These are phyloP conservation scores for Pilatotrama ljubarskyi DNA, from an alignment of 768 basidiomycete genomes.

Conservation along the genomic window DNA sequence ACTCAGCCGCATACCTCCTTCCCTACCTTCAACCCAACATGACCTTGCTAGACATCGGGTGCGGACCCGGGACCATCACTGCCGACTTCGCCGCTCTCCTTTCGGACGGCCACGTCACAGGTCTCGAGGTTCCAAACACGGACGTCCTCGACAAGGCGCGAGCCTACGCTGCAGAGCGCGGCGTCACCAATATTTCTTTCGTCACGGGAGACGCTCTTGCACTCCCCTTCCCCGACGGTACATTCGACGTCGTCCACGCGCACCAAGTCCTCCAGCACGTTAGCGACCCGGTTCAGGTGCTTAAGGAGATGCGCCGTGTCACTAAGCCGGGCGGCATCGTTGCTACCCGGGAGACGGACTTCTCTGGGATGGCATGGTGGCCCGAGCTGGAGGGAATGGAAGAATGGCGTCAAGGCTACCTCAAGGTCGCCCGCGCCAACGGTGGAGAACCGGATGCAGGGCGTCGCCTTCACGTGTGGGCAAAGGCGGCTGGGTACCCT, in stretches of 20 bases:
- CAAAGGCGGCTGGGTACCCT: conserved; percentile 38
- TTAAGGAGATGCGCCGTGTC: conserved; percentile 51
- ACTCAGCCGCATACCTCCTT: conserved; percentile 45
- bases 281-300: conserved; percentile 38
- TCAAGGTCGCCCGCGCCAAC: conserved; percentile 31
- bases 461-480: conserved; percentile 39
- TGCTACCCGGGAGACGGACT: conserved; percentile 45
- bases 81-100: conserved; percentile 41
- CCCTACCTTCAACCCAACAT: conserved; percentile 37
- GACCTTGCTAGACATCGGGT: conserved; percentile 51
- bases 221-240: conserved; percentile 39
- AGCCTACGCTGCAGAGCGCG: conserved; percentile 28
- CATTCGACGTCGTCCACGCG: conserved; percentile 51
- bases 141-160: conserved; percentile 40
- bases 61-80: conserved; percentile 55
- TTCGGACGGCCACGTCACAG: conserved; percentile 43
- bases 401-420: conserved; percentile 36
- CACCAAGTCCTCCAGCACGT: conserved; percentile 54
- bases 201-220: conserved; percentile 38
- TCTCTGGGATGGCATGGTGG: conserved; percentile 35
- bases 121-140: conserved; percentile 38
- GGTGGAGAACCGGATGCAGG: conserved; percentile 44
- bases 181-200: conserved; percentile 42
- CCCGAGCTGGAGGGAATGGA: conserved; percentile 36
- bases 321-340: conserved; percentile 47